Evolutionary conservation across 345 rosid species (phyloP).

Genomic region (Syzygium aqueum): DNA sequence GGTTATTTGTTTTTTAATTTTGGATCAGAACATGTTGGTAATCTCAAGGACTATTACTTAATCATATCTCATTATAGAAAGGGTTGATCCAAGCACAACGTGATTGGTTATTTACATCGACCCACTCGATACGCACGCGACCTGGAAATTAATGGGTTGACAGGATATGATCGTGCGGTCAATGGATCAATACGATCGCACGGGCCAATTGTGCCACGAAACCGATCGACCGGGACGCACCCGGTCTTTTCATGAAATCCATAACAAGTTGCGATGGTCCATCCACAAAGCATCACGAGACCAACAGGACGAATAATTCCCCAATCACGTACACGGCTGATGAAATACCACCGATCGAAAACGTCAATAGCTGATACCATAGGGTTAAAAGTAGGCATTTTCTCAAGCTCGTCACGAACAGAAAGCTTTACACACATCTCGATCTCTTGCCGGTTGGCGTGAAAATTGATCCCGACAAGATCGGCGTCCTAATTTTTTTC

Average conservation of each 20-base stretch:
- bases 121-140: not conserved
- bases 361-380: not conserved
- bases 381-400: no score
- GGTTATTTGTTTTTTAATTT: no score
- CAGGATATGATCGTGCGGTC: not conserved
- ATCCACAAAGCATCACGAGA: not conserved
- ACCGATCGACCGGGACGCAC: rapidly evolving
- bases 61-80: not conserved
- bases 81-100: rapidly evolving
- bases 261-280: not conserved
- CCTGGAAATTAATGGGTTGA: rapidly evolving
- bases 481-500: not conserved
- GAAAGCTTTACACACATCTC: no score
- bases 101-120: not conserved
- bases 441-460: not conserved
- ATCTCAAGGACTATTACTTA: no score
- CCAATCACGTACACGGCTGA: not conserved
- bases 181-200: no score
- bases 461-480: not conserved
- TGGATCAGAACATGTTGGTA: no score
- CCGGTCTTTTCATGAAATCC: not conserved
- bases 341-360: no score
- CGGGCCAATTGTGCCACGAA: not conserved
- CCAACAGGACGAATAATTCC: rapidly evolving
- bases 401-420: no score